These are phyloP conservation scores for Breynia disticha DNA, from an alignment of 441 rosid genomes.

Conservation along the genomic window DNA sequence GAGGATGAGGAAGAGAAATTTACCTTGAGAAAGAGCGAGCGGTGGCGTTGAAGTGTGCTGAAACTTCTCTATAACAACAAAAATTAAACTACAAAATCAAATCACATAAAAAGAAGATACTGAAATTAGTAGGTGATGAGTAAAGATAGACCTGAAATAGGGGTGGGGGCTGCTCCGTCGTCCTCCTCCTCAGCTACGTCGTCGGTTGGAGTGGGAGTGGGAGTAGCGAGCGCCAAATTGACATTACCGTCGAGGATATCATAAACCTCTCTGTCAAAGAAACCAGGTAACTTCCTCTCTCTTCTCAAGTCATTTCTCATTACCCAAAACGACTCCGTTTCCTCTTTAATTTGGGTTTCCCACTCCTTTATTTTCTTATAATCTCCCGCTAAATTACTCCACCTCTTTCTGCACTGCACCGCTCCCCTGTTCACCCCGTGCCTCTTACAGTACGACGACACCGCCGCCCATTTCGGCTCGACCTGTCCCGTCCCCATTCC, in stretches of 20 bases:
- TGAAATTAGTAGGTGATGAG: conserved; percentile 36
- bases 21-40: conserved; percentile 41
- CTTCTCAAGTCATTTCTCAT: conserved; percentile 89
- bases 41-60: conserved; percentile 24
- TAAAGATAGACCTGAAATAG: too few species aligned
- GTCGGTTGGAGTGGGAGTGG: too few species aligned
- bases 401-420: conserved; percentile 93
- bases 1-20: background rate
- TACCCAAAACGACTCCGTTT: conserved; percentile 82
- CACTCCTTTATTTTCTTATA: conserved; percentile 90
- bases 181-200: conserved; percentile 17
- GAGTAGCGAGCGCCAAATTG: too few species aligned
- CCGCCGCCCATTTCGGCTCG: conserved; percentile 92
- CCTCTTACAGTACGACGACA: conserved; percentile 79
- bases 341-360: conserved; percentile 61
- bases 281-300: conserved; percentile 86
- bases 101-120: too few species aligned
- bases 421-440: conserved; percentile 96
- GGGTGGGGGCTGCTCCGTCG: too few species aligned
- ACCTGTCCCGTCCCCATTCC: conserved; percentile 61
- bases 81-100: background rate
- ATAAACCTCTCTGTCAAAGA: conserved; percentile 84
- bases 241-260: conserved; percentile 64
- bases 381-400: conserved; percentile 95
- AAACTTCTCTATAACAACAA: conserved; percentile 33